Conservation (phyloP, 208 protist genomes). For the Phytomonas sp. region DNA sequence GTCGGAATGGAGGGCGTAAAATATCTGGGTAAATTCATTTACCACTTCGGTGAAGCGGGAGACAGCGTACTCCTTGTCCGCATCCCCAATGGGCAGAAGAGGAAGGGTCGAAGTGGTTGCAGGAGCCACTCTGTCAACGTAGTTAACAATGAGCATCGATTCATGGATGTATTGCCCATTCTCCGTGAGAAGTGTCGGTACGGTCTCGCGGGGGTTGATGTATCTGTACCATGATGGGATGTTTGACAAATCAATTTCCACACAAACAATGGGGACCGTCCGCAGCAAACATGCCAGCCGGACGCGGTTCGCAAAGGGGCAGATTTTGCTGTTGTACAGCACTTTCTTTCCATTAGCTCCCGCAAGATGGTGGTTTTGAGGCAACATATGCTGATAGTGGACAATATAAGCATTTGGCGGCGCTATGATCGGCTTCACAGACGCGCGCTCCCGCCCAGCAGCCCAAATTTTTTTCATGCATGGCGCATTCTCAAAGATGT, state of each 20-base stretch:
- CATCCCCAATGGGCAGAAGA: constrained; percentile 32
- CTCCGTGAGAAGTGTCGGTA: constrained; percentile 46
- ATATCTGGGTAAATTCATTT: constrained; percentile 22
- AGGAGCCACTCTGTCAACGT: constrained; percentile 32
- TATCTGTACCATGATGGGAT: constrained; percentile 49
- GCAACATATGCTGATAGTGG: constrained; percentile 27
- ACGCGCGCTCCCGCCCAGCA: constrained; percentile 35
- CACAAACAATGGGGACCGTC: constrained; percentile 21
- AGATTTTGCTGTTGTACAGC: constrained; percentile 40
- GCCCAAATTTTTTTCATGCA: constrained; percentile 45
- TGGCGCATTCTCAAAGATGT: constrained; percentile 61
- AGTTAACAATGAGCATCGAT: constrained; percentile 49
- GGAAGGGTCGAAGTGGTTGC: background rate
- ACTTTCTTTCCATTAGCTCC: constrained; percentile 27
- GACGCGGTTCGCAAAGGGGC: constrained; percentile 53
- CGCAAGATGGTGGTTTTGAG: constrained; percentile 24
- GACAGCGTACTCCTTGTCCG: constrained; percentile 38
- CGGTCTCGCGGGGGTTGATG: constrained; percentile 56
- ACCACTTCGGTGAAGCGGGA: constrained; percentile 29
- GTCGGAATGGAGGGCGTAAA: constrained; percentile 15
- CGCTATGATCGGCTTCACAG: constrained; percentile 34
- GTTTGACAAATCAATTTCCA: constrained; percentile 42
- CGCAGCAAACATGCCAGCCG: constrained; percentile 44
- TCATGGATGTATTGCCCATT: constrained; percentile 54
- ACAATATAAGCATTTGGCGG: constrained; percentile 30